Evolutionary conservation across 1,139 yeast genomes (phyloP), one percentile per base, ranked within the genome.

Genomic region (Kodamaea sp.): DNA sequence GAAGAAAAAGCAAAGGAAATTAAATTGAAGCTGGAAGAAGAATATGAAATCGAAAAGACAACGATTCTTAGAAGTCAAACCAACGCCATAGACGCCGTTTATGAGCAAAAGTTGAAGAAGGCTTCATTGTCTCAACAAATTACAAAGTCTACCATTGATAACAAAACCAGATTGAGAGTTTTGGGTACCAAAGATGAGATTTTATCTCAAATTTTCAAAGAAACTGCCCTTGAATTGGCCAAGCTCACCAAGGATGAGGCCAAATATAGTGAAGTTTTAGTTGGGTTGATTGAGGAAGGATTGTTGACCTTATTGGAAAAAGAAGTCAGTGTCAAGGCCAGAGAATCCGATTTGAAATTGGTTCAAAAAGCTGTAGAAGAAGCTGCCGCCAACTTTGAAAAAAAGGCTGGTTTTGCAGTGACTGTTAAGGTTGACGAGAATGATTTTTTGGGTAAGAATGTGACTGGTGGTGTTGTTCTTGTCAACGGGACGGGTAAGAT

Each of bases 1-100:
- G 95, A 90, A 57, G 99, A 94, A 67, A 94, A 94, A 73, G 97
- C 98, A 49, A 87, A 86, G 66, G 99, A 94, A 66, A 89, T 94
- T 58, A 83, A 77, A 63, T 75, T 92, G 58, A 94, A 92, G 74
- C 96, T 97, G 31, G 96, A 94, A 62, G 98, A 94, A 67, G 99
- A 94, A 67, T 94, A 92, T 63, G 97, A 94, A 66, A 89, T 92
- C 57, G 98, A 92, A 65, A 94, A 92, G 73, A 94, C 97, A 20
- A 81, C 88, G 40, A 81, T 92, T 56, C 97, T 94, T 38, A 84
- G 97, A 57, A 77, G 89, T 9, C 98, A 92, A 69, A 85, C 86
- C 41, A 84, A 94, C 35, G 81, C 92, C 38, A 88, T 94, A 51
- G 98, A 94, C 62, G 70, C 82, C 24, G 69, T 76, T 33, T 88